A percentile compares a stretch with the other conserved stretches of the same genome.
Evolutionary conservation across 139 green algal species (phyloP).

Genomic region (Pseudopediastrum boryanum): DNA sequence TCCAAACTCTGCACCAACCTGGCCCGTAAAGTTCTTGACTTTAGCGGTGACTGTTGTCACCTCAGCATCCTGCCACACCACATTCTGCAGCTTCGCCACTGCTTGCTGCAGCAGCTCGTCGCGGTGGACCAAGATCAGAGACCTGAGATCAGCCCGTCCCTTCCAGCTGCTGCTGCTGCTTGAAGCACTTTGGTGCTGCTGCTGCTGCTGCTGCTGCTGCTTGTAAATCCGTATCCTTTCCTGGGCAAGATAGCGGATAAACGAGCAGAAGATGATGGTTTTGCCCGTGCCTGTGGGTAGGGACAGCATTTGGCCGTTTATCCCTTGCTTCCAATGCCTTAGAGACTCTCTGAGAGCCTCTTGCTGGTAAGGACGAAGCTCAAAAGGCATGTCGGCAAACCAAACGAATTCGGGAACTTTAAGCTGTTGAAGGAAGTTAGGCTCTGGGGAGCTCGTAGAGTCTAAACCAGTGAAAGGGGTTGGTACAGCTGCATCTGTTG

Average conservation of each 20-base stretch:
- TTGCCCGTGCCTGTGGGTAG: constrained; percentile 43
- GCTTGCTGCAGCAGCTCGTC: constrained; percentile 35
- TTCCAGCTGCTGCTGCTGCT: neutral
- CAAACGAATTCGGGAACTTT: too few species aligned
- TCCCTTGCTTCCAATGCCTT: neutral
- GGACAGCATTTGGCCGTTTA: constrained; percentile 14
- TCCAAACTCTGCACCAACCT: too few species aligned
- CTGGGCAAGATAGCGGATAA: neutral
- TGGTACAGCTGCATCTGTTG: too few species aligned
- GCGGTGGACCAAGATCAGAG: constrained; percentile 37
- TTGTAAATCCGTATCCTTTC: neutral
- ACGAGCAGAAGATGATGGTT: constrained; percentile 31
- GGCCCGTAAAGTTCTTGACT: constrained; percentile 11
- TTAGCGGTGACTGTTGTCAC: constrained; percentile 19
- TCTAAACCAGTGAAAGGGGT: too few species aligned
- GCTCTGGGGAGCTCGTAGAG: too few species aligned
- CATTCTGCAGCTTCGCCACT: neutral
- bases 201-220: neutral
- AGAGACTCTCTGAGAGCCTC: constrained; percentile 16
- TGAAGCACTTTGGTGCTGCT: neutral
- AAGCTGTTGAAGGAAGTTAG: too few species aligned
- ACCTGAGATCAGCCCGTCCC: neutral
- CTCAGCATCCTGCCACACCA: constrained; percentile 1
- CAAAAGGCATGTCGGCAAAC: too few species aligned
- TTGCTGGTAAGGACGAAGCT: constrained; percentile 14